Percentiles rank a stretch among this genome's conserved stretches.
Evolutionary conservation across 495 filamentous ascomycete species (phyloP).

Genomic region (Staphylotrichum longicolle): DNA sequence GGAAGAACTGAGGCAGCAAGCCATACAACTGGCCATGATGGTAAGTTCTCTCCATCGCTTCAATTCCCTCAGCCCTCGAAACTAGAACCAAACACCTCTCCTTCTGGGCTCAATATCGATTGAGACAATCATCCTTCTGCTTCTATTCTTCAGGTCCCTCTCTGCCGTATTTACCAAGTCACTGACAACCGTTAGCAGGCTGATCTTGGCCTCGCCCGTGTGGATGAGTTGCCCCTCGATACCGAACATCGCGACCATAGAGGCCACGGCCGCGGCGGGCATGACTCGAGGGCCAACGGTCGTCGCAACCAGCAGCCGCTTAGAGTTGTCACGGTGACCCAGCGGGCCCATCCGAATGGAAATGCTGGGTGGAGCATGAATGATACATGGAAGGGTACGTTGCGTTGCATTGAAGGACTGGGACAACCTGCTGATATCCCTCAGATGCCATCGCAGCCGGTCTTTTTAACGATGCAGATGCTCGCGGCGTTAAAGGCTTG

Average conservation of each 20-base stretch:
- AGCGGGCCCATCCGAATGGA: background rate
- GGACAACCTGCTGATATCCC: background rate
- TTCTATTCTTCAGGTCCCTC: no score
- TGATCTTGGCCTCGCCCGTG: conserved; percentile 23
- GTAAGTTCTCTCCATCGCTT: background rate
- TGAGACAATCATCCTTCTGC: no score
- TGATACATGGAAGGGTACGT: conserved; percentile 6
- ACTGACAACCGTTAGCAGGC: conserved; percentile 16
- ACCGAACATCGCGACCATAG: background rate
- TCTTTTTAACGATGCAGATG: conserved; percentile 32
- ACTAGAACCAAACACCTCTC: no score
- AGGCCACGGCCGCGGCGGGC: background rate
- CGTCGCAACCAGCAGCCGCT: no score
- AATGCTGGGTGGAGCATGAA: background rate
- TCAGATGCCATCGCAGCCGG: conserved; percentile 24
- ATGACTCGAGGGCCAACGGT: background rate
- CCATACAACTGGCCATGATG: conserved; percentile 6
- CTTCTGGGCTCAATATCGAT: no score
- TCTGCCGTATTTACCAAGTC: no score
- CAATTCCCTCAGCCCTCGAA: background rate
- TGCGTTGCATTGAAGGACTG: background rate
- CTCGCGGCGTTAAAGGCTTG: conserved; percentile 25
- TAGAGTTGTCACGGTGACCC: no score
- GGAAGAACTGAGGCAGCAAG: background rate
- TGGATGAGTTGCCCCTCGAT: conserved; percentile 21